Conservation (phyloP, 441 rosid species). For the Populus hybrid region DNA sequence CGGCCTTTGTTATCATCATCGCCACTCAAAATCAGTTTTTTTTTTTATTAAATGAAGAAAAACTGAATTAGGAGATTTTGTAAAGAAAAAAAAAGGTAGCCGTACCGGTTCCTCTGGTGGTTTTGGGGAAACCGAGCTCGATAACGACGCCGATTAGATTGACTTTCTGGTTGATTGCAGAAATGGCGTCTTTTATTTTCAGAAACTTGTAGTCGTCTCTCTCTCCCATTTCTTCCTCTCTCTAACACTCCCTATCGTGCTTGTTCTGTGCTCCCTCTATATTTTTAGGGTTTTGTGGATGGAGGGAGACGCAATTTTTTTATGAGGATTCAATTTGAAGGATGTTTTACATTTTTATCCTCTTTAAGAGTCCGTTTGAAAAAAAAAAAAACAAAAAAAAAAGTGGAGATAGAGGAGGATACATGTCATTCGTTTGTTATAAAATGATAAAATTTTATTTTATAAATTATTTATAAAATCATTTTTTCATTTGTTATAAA, state of each 20-base stretch:
- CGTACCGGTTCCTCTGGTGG: conserved; percentile 37
- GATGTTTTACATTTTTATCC: too few relatives aligned
- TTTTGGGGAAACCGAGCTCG: conserved; percentile 34
- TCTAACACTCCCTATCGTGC: conserved; percentile 17
- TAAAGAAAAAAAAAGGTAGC: background rate
- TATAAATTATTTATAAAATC: too few relatives aligned
- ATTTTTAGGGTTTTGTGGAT: background rate
- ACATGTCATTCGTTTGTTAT: background rate
- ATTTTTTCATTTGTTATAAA: too few relatives aligned
- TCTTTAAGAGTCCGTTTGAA: background rate
- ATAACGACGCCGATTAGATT: conserved; percentile 38
- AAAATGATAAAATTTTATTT: too few relatives aligned
- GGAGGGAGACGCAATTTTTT: background rate
- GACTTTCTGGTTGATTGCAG: conserved; percentile 48
- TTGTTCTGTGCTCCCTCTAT: too few relatives aligned
- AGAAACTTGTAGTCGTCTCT: conserved; percentile 44
- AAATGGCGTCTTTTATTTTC: conserved; percentile 42
- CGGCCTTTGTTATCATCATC: conserved; percentile 60
- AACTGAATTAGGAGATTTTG: too few relatives aligned
- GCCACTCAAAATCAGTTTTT: conserved; percentile 20
- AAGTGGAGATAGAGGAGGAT: background rate
- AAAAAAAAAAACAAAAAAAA: too few relatives aligned
- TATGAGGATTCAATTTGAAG: too few relatives aligned
- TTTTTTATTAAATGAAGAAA: too few relatives aligned
- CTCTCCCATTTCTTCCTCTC: conserved; percentile 16